Conservation (phyloP, 371 early-diverging fungal species). For the Quaeritorhiza haematococci region DNA sequence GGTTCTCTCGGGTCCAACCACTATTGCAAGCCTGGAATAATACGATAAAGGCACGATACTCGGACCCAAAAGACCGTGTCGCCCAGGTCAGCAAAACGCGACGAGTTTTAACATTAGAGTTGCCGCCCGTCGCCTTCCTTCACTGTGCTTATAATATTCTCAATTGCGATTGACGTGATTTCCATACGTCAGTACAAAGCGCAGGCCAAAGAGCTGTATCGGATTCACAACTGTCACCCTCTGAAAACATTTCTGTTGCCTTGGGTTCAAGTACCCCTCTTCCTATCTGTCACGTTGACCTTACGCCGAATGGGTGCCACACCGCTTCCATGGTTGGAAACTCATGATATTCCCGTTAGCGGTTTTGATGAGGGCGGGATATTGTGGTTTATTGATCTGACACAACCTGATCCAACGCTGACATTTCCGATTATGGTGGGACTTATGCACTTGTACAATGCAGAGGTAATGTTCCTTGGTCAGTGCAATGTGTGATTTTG, state of each 20-base stretch:
- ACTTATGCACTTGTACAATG: constrained; percentile 59
- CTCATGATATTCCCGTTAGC: constrained; percentile 4
- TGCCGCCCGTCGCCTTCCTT: background rate
- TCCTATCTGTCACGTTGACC: constrained; percentile 64
- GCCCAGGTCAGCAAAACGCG: constrained; percentile 45
- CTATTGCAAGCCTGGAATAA: constrained; percentile 60
- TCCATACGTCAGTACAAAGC: constrained; percentile 41
- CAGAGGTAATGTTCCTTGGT: no score
- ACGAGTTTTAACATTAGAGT: constrained; percentile 5
- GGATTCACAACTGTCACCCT: constrained; percentile 56
- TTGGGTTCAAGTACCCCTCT: constrained; percentile 72
- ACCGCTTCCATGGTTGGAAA: constrained; percentile 46
- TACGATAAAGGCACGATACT: constrained; percentile 46
- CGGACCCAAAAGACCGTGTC: constrained; percentile 36
- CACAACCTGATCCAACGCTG: constrained; percentile 46
- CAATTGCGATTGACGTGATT: background rate
- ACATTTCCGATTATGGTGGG: constrained; percentile 66
- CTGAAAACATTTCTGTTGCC: constrained; percentile 60
- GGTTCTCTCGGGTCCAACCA: constrained; percentile 55
- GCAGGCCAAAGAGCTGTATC: constrained; percentile 57
- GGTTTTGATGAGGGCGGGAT: constrained; percentile 30
- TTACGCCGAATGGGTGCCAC: constrained; percentile 62
- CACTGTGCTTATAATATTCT: background rate
- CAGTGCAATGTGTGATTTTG: background rate
- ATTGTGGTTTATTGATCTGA: constrained; percentile 35